Evolutionary conservation across 2,329 filamentous ascomycete genomes (phyloP).

Genomic region (Alternaria gansuensis): DNA sequence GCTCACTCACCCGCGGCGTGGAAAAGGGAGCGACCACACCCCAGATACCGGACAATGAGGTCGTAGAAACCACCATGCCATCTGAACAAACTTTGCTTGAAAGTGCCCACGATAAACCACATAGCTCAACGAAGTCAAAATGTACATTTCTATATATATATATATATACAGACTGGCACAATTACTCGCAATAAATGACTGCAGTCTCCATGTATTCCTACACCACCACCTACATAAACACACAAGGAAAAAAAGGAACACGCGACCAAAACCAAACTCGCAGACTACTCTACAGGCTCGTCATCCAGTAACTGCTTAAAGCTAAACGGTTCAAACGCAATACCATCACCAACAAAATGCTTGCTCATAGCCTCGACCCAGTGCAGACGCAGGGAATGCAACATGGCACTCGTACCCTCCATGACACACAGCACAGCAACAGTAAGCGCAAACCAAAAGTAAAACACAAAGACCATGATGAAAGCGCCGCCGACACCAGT

Average conservation of each 20-base stretch:
- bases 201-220: slow-evolving; percentile 21
- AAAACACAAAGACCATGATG: slow-evolving; percentile 83
- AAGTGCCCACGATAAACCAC: not conserved
- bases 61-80: too few relatives aligned
- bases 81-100: too few relatives aligned
- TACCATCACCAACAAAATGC: slow-evolving; percentile 89
- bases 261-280: slow-evolving; percentile 4
- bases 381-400: slow-evolving; percentile 88
- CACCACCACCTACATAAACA: slow-evolving; percentile 8
- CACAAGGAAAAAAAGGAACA: slow-evolving; percentile 14
- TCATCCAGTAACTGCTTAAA: slow-evolving; percentile 87
- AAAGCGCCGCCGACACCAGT: slow-evolving; percentile 75
- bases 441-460: slow-evolving; percentile 87
- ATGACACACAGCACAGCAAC: slow-evolving; percentile 86
- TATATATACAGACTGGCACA: slow-evolving; percentile 6
- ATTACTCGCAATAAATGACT: slow-evolving; percentile 6
- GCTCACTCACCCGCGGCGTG: too few relatives aligned
- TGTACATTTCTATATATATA: slow-evolving; percentile 35
- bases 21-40: too few relatives aligned
- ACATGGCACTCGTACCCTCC: slow-evolving; percentile 96
- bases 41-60: too few relatives aligned
- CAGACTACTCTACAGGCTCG: slow-evolving; percentile 61
- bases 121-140: slow-evolving; percentile 8
- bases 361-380: slow-evolving; percentile 99
- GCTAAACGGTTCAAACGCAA: slow-evolving; percentile 87